Conservation (phyloP, 2,329 filamentous ascomycete genomes). For the Pseudocercospora cruenta region DNA sequence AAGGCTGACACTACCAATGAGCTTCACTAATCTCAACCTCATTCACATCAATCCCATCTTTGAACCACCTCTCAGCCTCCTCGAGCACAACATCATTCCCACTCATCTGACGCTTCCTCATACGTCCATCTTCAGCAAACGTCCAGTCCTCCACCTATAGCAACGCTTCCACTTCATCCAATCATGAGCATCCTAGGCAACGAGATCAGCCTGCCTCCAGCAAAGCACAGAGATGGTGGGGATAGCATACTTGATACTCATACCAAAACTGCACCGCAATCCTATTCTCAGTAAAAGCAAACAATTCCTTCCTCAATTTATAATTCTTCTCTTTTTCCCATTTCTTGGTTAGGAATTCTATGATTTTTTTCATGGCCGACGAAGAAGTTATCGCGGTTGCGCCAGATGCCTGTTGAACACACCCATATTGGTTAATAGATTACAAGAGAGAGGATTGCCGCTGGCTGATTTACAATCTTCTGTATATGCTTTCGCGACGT, state of each 20-base stretch:
- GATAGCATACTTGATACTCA: constrained; percentile 73
- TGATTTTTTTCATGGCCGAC: constrained; percentile 68
- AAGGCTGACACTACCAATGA: constrained; percentile 59
- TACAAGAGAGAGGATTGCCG: too few species aligned
- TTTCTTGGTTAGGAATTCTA: constrained; percentile 70
- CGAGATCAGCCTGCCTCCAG: too few species aligned
- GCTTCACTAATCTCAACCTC: constrained; percentile 66
- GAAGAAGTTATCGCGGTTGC: constrained; percentile 74
- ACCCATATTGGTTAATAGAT: too few species aligned
- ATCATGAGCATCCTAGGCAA: constrained; percentile 59
- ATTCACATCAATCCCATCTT: constrained; percentile 70
- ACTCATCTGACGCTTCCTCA: constrained; percentile 77
- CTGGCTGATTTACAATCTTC: constrained; percentile 65
- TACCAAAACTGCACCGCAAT: constrained; percentile 77
- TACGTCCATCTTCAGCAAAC: constrained; percentile 69
- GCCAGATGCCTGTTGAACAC: constrained; percentile 61
- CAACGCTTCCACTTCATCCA: constrained; percentile 74
- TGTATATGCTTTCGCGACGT: constrained; percentile 74
- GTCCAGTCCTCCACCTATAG: constrained; percentile 84
- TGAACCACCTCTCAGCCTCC: constrained; percentile 70
- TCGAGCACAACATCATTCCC: constrained; percentile 70
- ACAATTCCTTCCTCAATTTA: constrained; percentile 78
- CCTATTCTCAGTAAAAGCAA: constrained; percentile 73
- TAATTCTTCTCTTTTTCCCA: constrained; percentile 76
- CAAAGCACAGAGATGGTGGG: too few species aligned